Evolutionary conservation across 805 yeast species (phyloP), one percentile per base, ranked within the genome.

Genomic region (Cyberlindnera bimundalis): DNA sequence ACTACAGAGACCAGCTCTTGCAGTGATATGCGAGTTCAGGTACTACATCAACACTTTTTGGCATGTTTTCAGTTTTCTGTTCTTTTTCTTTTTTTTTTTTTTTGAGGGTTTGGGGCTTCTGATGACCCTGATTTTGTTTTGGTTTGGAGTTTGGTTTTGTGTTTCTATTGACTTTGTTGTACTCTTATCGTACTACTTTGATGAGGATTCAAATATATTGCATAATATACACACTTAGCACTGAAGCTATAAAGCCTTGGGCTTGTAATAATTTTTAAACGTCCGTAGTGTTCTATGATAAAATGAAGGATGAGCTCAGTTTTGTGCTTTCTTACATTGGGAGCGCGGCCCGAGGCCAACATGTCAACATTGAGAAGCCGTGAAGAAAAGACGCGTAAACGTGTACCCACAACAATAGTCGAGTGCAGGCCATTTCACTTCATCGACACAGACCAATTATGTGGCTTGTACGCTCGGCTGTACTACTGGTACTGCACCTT

Each of bases 1-100:
- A 91, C 58, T 88, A 73, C 73, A 77, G 96, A 59, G 96, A 88
- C 60, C 85, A 80, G 62, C 63, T 88, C 48, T 67, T 88, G 48
- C 76, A 71, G 55, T 70, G 45, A 50, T 7, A 15, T 27, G 15
- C 17, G 29, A 5, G 17, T n/a, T n/a, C n/a, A n/a, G n/a, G n/a
- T n/a, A n/a, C n/a, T n/a, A n/a, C n/a, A n/a, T n/a, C n/a, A n/a
- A n/a, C n/a, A n/a, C n/a, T n/a, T n/a, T n/a, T n/a, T n/a, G n/a
- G n/a, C n/a, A n/a, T n/a, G n/a, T n/a, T n/a, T n/a, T n/a, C n/a
- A 15, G 29, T 5, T 8, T 12, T 5, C 20, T 16, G 9, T 2
- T 26, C 24, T n/a, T 9, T 14, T 29, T 12, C 32, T 21, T 29
- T 27, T 20, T 13, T 14, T 28, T 24, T 15, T n/a, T 28, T 20